phyloP scores from a whole-genome alignment of 345 rosid genomes.

The Gossypium australe region DNA sequence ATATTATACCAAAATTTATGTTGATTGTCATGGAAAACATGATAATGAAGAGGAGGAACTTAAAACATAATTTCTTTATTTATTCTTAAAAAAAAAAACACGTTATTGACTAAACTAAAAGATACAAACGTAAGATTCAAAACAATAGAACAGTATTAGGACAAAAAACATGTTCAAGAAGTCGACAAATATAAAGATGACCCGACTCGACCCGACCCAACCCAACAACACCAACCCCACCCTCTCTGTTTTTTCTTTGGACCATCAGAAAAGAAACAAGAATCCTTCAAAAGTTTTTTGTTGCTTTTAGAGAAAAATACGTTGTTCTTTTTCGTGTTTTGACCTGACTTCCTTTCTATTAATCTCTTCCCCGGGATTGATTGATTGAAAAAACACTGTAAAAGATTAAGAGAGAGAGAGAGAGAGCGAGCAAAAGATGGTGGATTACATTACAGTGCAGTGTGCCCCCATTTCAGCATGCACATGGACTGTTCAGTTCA shows the following conservation, averaged over 20 bases:
- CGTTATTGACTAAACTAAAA: background rate
- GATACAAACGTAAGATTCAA: background rate
- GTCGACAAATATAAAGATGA: no score
- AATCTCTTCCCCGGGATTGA: background rate
- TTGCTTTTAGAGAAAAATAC: background rate
- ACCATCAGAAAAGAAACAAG: background rate
- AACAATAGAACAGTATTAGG: background rate
- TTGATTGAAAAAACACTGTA: background rate
- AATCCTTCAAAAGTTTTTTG: slow-evolving; percentile 6
- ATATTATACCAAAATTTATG: no score
- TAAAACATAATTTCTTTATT: no score
- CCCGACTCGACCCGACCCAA: background rate
- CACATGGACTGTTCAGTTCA: slow-evolving; percentile 17
- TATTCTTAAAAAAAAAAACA: background rate
- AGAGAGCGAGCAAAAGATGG: slow-evolving; percentile 1
- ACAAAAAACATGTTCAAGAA: background rate
- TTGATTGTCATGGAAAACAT: no score
- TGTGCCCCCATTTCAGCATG: slow-evolving; percentile 8
- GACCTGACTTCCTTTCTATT: background rate
- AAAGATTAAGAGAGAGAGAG: no score
- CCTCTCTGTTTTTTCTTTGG: background rate
- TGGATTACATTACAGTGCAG: background rate
- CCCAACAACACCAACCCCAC: background rate
- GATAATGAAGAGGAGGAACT: no score
- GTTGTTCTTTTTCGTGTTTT: background rate